Percentiles rank a stretch among this genome's conserved stretches.
These are phyloP conservation scores for Fusarium mundagurra DNA, from an alignment of 2,329 filamentous ascomycete species.

Conservation along the genomic window DNA sequence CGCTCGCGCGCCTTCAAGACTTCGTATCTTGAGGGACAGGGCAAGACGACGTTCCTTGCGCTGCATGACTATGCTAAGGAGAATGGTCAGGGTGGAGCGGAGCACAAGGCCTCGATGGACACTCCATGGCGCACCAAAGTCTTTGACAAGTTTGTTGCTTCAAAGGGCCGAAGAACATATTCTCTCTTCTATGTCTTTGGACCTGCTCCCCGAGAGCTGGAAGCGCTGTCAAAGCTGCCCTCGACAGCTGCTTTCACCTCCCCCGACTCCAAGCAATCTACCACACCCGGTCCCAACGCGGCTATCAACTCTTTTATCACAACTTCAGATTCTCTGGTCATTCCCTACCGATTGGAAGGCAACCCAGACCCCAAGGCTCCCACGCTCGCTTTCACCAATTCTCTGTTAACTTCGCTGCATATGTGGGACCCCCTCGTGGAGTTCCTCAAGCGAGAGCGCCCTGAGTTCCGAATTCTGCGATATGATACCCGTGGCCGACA, in stretches of 20 bases:
- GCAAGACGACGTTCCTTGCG: slow-evolving; percentile 65
- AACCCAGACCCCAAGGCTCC: slow-evolving; percentile 73
- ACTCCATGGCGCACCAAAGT: slow-evolving; percentile 72
- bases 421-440: slow-evolving; percentile 84
- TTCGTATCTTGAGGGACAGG: slow-evolving; percentile 66
- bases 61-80: slow-evolving; percentile 77
- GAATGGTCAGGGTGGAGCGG: slow-evolving; percentile 73
- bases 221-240: slow-evolving; percentile 62
- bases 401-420: slow-evolving; percentile 77
- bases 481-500: slow-evolving; percentile 80
- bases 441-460: slow-evolving; percentile 67
- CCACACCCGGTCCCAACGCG: slow-evolving; percentile 60
- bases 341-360: slow-evolving; percentile 82
- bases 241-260: slow-evolving; percentile 62
- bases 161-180: slow-evolving; percentile 69
- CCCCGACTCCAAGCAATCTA: slow-evolving; percentile 64
- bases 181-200: slow-evolving; percentile 84
- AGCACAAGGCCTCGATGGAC: slow-evolving; percentile 69
- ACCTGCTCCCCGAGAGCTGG: slow-evolving; percentile 74
- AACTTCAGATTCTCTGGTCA: slow-evolving; percentile 71
- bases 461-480: slow-evolving; percentile 76
- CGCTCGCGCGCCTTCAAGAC: slow-evolving; percentile 77
- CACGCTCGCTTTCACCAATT: slow-evolving; percentile 80
- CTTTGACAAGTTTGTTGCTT: slow-evolving; percentile 65
- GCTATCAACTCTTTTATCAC: slow-evolving; percentile 75